Evolutionary conservation across 192 early-diverging fungal genomes (phyloP).

Genomic region (Coemansia furcata): DNA sequence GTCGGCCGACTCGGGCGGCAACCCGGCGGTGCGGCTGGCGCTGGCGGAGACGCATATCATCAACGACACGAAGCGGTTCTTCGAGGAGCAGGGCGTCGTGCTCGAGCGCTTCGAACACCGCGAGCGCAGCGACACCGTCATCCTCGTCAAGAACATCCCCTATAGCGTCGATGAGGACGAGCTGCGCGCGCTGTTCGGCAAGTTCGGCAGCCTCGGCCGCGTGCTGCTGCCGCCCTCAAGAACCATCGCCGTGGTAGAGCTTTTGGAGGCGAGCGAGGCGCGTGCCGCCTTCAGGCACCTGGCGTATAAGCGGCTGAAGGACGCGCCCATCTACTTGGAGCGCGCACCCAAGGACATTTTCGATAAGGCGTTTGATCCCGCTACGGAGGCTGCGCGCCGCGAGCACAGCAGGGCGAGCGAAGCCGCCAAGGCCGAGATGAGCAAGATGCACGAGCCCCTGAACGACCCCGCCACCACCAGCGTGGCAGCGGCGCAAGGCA

Average conservation of each 20-base stretch:
- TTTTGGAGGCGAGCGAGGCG: constrained; percentile 84
- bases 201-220: constrained; percentile 87
- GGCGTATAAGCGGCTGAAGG: constrained; percentile 91
- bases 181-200: constrained; percentile 75
- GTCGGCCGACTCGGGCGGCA: constrained; percentile 66
- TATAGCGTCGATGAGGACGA: constrained; percentile 80
- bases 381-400: constrained; percentile 35
- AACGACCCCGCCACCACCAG: constrained; percentile 44
- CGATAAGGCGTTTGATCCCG: constrained; percentile 53
- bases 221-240: constrained; percentile 86
- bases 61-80: constrained; percentile 88
- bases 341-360: constrained; percentile 88
- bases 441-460: constrained; percentile 41
- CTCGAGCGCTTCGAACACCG: constrained; percentile 77
- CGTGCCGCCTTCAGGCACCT: constrained; percentile 82
- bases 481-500: constrained; percentile 29
- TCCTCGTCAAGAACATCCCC: constrained; percentile 96
- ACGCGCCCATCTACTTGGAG: constrained; percentile 89
- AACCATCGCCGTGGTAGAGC: constrained; percentile 95
- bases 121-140: constrained; percentile 82
- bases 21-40: constrained; percentile 90
- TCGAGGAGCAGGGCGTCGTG: constrained; percentile 81
- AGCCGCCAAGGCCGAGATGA: constrained; percentile 39
- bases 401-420: constrained; percentile 31
- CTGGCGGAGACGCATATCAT: constrained; percentile 98